Evolutionary conservation across 1,284 basidiomycete species (phyloP), one percentile per base, ranked within the genome.

Genomic region (Cerioporus squamosus): DNA sequence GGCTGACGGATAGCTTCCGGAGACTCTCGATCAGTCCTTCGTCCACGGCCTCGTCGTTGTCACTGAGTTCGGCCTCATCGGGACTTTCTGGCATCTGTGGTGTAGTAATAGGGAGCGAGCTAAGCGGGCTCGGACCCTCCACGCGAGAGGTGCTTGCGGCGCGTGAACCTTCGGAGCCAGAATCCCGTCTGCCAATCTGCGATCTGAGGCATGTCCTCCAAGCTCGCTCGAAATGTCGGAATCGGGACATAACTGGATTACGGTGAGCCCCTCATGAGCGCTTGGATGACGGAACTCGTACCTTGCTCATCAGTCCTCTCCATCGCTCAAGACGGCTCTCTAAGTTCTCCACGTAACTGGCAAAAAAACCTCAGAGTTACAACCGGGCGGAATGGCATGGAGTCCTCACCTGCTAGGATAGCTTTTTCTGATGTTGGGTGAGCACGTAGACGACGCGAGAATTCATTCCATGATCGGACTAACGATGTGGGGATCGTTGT

Each of bases 391-490:
- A 39, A 42, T 9, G n/a, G 20, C 40, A 9, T 10, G 26, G 33
- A 9, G 3, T 23, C n/a, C 44, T 59, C 68, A 94, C 83, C 91
- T 91, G 75, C 93, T 91, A 1, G 92, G 89, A 29, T 91, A 90
- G 3, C 91, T 90, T 38, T 90, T 85, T 77, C 91, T 90, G n/a
- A n/a, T 14, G 31, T 12, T 14, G 12, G 8, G 33, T 36, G 12
- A 36, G 6, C 3, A 1, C 12, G 14, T 10, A 43, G 24, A 6
- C 1, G 10, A 36, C 1, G 8, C 1, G 33, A 36, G n/a, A n/a
- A n/a, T n/a, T n/a, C 6, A 14, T 29, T 9, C 26, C 26, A 29
- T 6, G 1, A 8, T 36, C 12, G 33, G 6, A 36, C 77, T 44
- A 55, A 88, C 88, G 80, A 87, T 86, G 38, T 86, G 82, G 2